Evolutionary conservation across 1,284 basidiomycete species (phyloP).

Genomic region (Apiotrichum mycotoxinovorans): DNA sequence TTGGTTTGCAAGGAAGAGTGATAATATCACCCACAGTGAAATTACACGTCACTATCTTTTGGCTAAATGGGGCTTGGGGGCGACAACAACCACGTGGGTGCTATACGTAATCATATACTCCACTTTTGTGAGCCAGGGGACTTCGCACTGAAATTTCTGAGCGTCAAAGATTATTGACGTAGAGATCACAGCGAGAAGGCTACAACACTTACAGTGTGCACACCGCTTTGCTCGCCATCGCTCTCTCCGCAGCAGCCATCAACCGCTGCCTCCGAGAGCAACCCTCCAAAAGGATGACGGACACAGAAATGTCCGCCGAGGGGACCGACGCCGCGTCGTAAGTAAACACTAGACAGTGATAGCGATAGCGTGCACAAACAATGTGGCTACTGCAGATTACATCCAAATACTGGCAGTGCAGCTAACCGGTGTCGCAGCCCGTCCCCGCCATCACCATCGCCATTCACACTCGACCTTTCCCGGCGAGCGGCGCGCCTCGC

Average conservation of each 20-base stretch:
- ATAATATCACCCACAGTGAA: neutral
- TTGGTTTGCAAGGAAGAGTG: too few species aligned
- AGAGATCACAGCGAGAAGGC: too few species aligned
- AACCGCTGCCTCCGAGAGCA: too few species aligned
- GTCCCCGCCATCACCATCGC: neutral
- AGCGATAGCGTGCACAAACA: too few species aligned
- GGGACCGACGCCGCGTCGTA: neutral
- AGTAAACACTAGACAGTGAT: too few species aligned
- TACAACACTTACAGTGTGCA: neutral
- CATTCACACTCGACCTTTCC: slow-evolving; percentile 12
- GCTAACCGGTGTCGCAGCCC: neutral
- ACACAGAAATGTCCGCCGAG: neutral
- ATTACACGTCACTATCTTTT: neutral
- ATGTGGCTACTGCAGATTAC: too few species aligned
- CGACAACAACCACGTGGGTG: neutral
- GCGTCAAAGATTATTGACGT: neutral
- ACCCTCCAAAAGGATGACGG: neutral
- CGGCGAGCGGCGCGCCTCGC: slow-evolving; percentile 3
- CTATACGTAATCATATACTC: neutral
- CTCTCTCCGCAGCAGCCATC: too few species aligned
- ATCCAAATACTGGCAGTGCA: too few species aligned
- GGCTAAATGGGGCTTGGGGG: too few species aligned
- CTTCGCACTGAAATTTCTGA: neutral
- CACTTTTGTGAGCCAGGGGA: neutral
- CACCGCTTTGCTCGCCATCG: too few species aligned